Evolutionary conservation across 805 yeast genomes (phyloP).

Genomic region (Dipodascus geniculatus): DNA sequence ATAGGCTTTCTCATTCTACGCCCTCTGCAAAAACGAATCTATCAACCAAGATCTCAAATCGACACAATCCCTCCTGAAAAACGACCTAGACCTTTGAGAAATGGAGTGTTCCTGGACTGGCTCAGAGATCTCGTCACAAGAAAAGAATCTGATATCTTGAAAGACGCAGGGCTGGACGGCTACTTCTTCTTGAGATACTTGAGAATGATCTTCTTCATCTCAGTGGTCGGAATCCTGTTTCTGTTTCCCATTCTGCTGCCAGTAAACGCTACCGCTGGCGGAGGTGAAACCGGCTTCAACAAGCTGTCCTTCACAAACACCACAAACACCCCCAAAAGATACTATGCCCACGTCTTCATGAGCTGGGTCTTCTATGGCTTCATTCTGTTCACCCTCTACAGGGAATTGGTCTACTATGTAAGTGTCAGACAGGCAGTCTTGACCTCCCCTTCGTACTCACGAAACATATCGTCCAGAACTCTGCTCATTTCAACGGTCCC

Average conservation of each 20-base stretch:
- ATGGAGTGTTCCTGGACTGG: conserved; percentile 58
- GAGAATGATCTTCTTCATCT: conserved; percentile 39
- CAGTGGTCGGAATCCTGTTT: conserved; percentile 42
- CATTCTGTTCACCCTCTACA: conserved; percentile 59
- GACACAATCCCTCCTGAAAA: conserved; percentile 35
- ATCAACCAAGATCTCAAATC: conserved; percentile 68
- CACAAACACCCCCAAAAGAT: conserved; percentile 37
- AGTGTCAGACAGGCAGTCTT: conserved; percentile 67
- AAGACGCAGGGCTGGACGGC: conserved; percentile 90
- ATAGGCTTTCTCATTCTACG: conserved; percentile 54
- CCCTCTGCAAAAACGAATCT: conserved; percentile 56
- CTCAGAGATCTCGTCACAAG: conserved; percentile 47
- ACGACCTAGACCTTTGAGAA: conserved; percentile 61
- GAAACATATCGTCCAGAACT: conserved; percentile 63
- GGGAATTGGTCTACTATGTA: conserved; percentile 71
- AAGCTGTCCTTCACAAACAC: conserved; percentile 71
- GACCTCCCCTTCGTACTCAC: conserved; percentile 71
- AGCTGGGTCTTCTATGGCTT: conserved; percentile 71
- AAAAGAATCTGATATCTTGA: conserved; percentile 63
- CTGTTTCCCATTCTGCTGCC: conserved; percentile 66
- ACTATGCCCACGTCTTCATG: conserved; percentile 76
- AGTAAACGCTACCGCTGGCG: conserved; percentile 52
- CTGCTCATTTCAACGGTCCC: conserved; percentile 81
- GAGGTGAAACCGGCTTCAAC: conserved; percentile 55
- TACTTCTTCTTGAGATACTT: conserved; percentile 79